A percentile compares a stretch with the other conserved stretches of the same genome.
These are phyloP conservation scores for Amauroascus verrucosus DNA, from an alignment of 2,329 filamentous ascomycete genomes.

Conservation along the genomic window DNA sequence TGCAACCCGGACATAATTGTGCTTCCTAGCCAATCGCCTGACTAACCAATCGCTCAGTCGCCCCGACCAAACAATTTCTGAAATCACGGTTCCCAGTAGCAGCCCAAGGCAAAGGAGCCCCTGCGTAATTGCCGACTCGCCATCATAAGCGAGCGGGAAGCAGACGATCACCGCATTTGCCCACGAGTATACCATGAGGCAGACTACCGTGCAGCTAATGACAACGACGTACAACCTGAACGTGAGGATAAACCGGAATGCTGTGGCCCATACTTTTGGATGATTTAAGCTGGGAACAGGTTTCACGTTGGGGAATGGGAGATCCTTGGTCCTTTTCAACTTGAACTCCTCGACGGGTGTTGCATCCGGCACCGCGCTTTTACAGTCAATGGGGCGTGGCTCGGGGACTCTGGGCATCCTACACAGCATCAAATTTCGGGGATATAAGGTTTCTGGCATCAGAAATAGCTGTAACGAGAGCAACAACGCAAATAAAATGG, in stretches of 20 bases:
- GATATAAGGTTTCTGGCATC: slow-evolving; percentile 49
- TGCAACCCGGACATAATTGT: slow-evolving; percentile 36
- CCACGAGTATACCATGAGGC: slow-evolving; percentile 51
- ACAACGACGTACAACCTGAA: slow-evolving; percentile 41
- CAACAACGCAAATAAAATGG: slow-evolving; percentile 43
- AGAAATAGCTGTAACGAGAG: slow-evolving; percentile 41
- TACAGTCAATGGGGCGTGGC: slow-evolving; percentile 18
- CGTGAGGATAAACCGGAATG: slow-evolving; percentile 39
- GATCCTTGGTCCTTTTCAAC: slow-evolving; percentile 33
- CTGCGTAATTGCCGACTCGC: slow-evolving; percentile 42
- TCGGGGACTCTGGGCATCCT: slow-evolving; percentile 22
- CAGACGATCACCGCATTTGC: slow-evolving; percentile 45
- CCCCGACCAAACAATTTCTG: slow-evolving; percentile 45
- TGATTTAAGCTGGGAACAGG: slow-evolving; percentile 44
- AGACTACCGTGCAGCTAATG: slow-evolving; percentile 41
- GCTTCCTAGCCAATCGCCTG: slow-evolving; percentile 36
- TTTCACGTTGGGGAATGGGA: slow-evolving; percentile 38
- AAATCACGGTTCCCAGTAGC: slow-evolving; percentile 44
- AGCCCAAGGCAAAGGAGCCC: slow-evolving; percentile 46
- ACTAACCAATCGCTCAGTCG: slow-evolving; percentile 45
- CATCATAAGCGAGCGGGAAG: slow-evolving; percentile 43
- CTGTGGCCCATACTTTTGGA: slow-evolving; percentile 40
- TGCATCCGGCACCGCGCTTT: slow-evolving; percentile 21
- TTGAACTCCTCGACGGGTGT: slow-evolving; percentile 15
- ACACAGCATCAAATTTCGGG: slow-evolving; percentile 41